A percentile compares a stretch with the other conserved stretches of the same genome.
Conservation (phyloP, 768 basidiomycete species). For the Tubosaeta sp. region DNA sequence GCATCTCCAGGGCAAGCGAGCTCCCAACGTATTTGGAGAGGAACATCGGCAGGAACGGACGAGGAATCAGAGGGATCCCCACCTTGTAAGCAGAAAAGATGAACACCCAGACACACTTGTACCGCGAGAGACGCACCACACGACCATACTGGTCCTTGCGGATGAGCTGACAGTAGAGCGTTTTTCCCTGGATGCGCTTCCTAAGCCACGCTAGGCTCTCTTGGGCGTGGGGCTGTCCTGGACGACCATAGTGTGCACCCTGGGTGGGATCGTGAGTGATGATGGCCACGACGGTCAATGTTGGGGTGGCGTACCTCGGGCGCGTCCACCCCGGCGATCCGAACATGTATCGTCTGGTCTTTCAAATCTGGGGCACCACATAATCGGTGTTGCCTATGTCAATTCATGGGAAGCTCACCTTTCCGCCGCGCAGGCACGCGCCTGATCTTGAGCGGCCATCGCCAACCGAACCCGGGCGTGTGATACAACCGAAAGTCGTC, state of each 20-base stretch:
- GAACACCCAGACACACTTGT: not conserved
- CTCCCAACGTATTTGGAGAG: conserved; percentile 38
- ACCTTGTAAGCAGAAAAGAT: conserved; percentile 44
- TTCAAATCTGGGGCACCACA: conserved; percentile 53
- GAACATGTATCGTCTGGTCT: conserved; percentile 79
- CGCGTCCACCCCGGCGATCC: conserved; percentile 89
- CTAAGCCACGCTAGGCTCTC: conserved; percentile 78
- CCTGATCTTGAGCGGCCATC: conserved; percentile 69
- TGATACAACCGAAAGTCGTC: conserved; percentile 88
- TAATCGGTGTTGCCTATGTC: not conserved
- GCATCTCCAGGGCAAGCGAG: conserved; percentile 66
- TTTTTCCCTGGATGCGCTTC: conserved; percentile 48
- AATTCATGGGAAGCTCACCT: not conserved
- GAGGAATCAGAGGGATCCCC: conserved; percentile 53
- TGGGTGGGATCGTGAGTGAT: conserved; percentile 22
- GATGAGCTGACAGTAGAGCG: conserved; percentile 67
- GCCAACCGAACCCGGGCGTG: conserved; percentile 72
- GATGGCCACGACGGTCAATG: too few relatives aligned
- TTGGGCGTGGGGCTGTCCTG: conserved; percentile 66
- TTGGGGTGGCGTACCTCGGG: conserved; percentile 60
- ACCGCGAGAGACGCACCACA: conserved; percentile 49
- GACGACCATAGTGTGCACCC: conserved; percentile 82
- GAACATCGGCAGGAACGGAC: conserved; percentile 46
- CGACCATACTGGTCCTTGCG: conserved; percentile 82
- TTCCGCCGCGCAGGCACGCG: conserved; percentile 42